Evolutionary conservation across 2,329 filamentous ascomycete genomes (phyloP), one percentile per base, ranked within the genome.

Genomic region (Alternaria sp.): DNA sequence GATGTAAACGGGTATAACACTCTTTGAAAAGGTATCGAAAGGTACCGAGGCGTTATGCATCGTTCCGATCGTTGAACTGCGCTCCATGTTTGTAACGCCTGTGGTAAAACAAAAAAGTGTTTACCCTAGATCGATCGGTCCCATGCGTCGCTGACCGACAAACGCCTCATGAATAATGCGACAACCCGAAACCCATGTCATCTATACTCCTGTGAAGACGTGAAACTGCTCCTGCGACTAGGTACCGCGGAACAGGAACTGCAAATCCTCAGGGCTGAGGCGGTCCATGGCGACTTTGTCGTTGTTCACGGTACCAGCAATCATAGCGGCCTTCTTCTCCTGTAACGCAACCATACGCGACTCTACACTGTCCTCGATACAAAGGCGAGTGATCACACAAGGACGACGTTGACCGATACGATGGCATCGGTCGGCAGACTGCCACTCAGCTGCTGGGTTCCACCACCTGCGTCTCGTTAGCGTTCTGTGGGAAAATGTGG

Each of bases 361-460:
- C 83, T 99, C 96, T 26, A 99, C 95, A 1, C 93, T 97, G 78
- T 99, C 96, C 78, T 99, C 95, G 66, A 99, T 97, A 77, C 93
- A 96, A 11, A 99, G 88, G 26, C 96, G 90, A 1, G 94, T 98
- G 72, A 99, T 97, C 36, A 93, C 93, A 78, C 96, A 98, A 26
- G 95, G 95, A 8, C 96, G 91, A 50, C 90, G 92, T 83, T 99
- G 96, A 30, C 96, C 96, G 71, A 98, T 99, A 59, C 96, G 93
- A 81, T 98, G 96, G 70, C 83, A 85, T 52, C 84, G 83, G 67
- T 99, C 96, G 3, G 96, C 96, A 65, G 92, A 96, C 81, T 99
- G 96, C 96, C 96, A 99, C 82, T 99, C 96, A 0, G 95, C 95
- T n/a, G 94, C 94, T n/a, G 96, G 96, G 72, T 98, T 98, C 96